phyloP scores from a whole-genome alignment of 139 green algal species.

The Chlamydomonas schloesseri region DNA sequence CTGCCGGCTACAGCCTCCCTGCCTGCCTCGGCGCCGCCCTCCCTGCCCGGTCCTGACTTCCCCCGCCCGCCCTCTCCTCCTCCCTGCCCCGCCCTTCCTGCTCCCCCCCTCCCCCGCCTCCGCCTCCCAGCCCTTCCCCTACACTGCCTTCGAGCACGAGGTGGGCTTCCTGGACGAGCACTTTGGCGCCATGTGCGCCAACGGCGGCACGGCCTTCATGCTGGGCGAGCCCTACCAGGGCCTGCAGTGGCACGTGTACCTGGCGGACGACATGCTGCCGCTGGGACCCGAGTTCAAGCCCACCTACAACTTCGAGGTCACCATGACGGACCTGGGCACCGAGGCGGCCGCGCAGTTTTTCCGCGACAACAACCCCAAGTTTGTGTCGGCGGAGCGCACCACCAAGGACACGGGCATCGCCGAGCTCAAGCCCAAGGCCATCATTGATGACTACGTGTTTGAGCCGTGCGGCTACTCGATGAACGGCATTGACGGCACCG shows the following conservation, averaged over 20 bases:
- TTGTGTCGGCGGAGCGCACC: conserved; percentile 71
- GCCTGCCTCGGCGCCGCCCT: no score
- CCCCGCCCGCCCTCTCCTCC: not conserved
- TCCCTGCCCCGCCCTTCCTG: not conserved
- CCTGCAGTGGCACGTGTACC: conserved; percentile 96
- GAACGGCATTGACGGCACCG: conserved; percentile 87
- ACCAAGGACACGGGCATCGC: conserved; percentile 80
- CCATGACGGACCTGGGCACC: conserved; percentile 92
- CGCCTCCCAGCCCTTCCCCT: conserved; percentile 53
- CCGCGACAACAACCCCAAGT: conserved; percentile 65
- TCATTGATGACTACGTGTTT: conserved; percentile 98
- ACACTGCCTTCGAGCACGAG: conserved; percentile 87
- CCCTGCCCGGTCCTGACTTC: not conserved
- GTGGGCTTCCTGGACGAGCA: conserved; percentile 76
- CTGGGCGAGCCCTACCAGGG: conserved; percentile 85
- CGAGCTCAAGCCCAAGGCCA: conserved; percentile 77
- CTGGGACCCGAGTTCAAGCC: conserved; percentile 37
- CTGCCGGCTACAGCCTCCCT: no score
- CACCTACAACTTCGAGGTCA: conserved; percentile 93
- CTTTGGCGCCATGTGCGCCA: conserved; percentile 74
- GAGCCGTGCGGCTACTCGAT: conserved; percentile 99
- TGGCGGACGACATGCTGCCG: conserved; percentile 64
- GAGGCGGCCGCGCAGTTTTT: conserved; percentile 82
- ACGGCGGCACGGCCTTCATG: conserved; percentile 80
- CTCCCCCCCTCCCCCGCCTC: not conserved